Evolutionary conservation across 2,329 filamentous ascomycete genomes (phyloP).

Genomic region (Diaporthe sp.): DNA sequence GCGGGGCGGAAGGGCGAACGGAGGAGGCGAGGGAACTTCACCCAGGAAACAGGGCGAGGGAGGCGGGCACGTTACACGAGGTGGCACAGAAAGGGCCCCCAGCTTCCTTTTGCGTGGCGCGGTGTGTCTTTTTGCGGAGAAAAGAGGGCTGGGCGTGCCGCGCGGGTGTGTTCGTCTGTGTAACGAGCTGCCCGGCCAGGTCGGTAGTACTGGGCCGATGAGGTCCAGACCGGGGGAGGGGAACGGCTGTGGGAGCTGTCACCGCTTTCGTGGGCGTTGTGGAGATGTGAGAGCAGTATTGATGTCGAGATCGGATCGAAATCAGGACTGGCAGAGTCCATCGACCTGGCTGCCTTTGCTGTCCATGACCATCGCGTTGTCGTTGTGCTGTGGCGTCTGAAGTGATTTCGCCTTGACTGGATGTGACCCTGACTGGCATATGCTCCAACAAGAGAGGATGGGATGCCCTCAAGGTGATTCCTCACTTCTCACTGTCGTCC

Average conservation of each 20-base stretch:
- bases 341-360: background rate
- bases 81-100: background rate
- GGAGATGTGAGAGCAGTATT: background rate
- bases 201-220: background rate
- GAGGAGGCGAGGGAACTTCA: background rate
- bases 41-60: background rate
- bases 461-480: background rate
- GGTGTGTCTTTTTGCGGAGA: background rate
- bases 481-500: conserved; percentile 3
- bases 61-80: background rate
- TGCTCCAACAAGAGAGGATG: background rate
- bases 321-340: background rate
- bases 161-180: conserved; percentile 8
- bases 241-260: background rate
- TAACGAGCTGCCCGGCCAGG: background rate
- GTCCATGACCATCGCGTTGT: background rate
- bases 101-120: conserved; percentile 1
- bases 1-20: background rate
- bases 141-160: conserved; percentile 15
- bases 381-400: background rate
- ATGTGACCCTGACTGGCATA: background rate
- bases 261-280: background rate
- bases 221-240: background rate
- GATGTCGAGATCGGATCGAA: background rate
- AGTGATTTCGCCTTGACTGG: background rate